These are phyloP conservation scores for Penicillium subrubescens DNA, from an alignment of 495 filamentous ascomycete genomes.

Conservation along the genomic window DNA sequence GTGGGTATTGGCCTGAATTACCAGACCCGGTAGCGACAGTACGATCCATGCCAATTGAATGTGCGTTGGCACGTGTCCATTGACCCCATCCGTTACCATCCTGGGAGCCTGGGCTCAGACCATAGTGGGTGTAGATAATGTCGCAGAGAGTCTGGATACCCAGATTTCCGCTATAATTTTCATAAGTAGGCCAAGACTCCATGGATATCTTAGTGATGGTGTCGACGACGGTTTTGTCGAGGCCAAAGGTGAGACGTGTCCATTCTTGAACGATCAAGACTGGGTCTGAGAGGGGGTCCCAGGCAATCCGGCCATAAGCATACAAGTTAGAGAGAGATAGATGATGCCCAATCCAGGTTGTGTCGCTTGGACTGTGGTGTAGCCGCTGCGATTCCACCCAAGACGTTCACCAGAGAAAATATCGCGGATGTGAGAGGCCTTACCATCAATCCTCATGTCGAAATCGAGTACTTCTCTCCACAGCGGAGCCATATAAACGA, in stretches of 20 bases:
- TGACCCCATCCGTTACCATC: conserved; percentile 69
- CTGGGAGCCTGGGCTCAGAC: conserved; percentile 65
- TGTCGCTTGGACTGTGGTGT: conserved; percentile 60
- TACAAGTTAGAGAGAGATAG: conserved; percentile 70
- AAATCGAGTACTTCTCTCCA: conserved; percentile 67
- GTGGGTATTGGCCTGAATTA: conserved; percentile 62
- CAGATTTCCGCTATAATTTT: conserved; percentile 67
- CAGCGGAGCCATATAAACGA: conserved; percentile 63
- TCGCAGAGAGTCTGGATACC: conserved; percentile 68
- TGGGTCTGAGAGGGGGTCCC: conserved; percentile 51
- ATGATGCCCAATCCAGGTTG: conserved; percentile 65
- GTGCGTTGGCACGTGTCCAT: conserved; percentile 63
- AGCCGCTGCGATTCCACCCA: conserved; percentile 56
- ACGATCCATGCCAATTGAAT: conserved; percentile 68
- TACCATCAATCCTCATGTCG: conserved; percentile 58
- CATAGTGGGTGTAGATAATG: conserved; percentile 56
- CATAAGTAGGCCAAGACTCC: conserved; percentile 66
- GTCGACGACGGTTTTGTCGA: conserved; percentile 50
- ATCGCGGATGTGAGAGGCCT: conserved; percentile 48
- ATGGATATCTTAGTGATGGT: conserved; percentile 62
- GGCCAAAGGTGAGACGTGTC: conserved; percentile 62
- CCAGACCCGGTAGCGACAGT: conserved; percentile 66
- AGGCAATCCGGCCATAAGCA: conserved; percentile 63
- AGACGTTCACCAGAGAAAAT: conserved; percentile 60
- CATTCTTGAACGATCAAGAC: conserved; percentile 58